Conservation (phyloP, 305 asterid genomes). For the Solanum hybrid region DNA sequence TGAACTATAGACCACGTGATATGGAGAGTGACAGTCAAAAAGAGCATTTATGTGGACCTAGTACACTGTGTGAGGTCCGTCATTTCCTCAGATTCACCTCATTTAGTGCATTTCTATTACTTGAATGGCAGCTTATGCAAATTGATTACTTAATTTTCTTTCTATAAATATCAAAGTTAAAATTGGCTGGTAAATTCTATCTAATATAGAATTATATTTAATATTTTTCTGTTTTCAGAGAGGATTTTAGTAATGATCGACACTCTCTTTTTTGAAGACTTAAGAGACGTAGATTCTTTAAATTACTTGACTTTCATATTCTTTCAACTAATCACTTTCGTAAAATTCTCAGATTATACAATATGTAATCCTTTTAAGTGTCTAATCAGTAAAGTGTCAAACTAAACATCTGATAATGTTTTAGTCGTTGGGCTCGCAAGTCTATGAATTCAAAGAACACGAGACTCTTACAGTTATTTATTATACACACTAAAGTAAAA, state of each 20-base stretch:
- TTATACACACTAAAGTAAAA: background rate
- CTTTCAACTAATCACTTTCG: background rate
- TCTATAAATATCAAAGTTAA: background rate
- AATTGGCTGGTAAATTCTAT: background rate
- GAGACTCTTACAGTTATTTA: too few relatives aligned
- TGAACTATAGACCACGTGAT: background rate
- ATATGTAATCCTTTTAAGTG: background rate
- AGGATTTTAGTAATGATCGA: background rate
- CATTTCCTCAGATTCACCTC: too few relatives aligned
- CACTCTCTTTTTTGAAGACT: background rate
- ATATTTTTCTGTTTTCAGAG: background rate
- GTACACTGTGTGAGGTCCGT: too few relatives aligned
- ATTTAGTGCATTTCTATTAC: background rate
- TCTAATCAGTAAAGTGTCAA: background rate
- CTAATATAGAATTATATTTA: background rate
- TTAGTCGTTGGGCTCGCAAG: background rate
- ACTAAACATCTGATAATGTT: background rate
- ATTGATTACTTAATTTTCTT: background rate
- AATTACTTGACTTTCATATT: background rate
- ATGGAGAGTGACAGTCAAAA: background rate
- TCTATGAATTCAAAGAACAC: background rate
- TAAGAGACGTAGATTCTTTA: background rate
- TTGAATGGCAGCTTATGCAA: background rate
- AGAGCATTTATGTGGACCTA: background rate
- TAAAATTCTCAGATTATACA: background rate